These are phyloP conservation scores for Eucalyptus fibrosa DNA, from an alignment of 345 rosid genomes.

Conservation along the genomic window DNA sequence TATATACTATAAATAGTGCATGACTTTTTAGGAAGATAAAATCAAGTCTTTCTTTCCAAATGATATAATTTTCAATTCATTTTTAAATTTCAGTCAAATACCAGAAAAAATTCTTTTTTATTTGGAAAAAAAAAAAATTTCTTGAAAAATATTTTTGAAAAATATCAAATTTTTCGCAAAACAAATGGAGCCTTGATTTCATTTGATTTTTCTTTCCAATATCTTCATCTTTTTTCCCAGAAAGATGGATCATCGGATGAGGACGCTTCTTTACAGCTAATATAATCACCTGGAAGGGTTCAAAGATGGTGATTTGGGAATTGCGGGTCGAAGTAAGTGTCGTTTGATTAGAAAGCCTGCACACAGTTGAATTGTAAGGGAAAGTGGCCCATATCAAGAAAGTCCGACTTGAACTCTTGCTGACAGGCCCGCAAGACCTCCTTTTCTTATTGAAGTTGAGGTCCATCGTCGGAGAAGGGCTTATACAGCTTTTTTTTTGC, in stretches of 20 bases:
- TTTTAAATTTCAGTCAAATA: not conserved
- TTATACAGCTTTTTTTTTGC: not conserved
- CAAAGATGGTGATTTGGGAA: not conserved
- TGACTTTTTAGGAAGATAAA: too few relatives aligned
- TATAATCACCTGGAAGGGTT: not conserved
- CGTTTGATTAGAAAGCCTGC: not conserved
- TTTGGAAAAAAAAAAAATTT: accelerated
- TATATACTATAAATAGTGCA: too few relatives aligned
- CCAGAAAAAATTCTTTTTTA: not conserved
- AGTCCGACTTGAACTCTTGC: not conserved
- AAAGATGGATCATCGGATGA: not conserved
- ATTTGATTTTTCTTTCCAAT: too few relatives aligned
- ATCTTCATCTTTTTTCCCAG: too few relatives aligned
- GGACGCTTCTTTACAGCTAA: not conserved
- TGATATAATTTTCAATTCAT: too few relatives aligned
- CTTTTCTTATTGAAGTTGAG: not conserved
- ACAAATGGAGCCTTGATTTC: accelerated
- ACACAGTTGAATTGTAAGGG: not conserved
- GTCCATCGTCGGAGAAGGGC: not conserved
- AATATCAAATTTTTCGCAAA: not conserved
- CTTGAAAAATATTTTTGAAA: not conserved
- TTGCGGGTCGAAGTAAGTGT: not conserved
- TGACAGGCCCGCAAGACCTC: not conserved
- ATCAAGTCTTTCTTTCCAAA: too few relatives aligned
- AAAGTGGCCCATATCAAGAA: not conserved